Evolutionary conservation across 2,329 filamentous ascomycete genomes (phyloP).

Genomic region (Thermothelomyces thermophilus): DNA sequence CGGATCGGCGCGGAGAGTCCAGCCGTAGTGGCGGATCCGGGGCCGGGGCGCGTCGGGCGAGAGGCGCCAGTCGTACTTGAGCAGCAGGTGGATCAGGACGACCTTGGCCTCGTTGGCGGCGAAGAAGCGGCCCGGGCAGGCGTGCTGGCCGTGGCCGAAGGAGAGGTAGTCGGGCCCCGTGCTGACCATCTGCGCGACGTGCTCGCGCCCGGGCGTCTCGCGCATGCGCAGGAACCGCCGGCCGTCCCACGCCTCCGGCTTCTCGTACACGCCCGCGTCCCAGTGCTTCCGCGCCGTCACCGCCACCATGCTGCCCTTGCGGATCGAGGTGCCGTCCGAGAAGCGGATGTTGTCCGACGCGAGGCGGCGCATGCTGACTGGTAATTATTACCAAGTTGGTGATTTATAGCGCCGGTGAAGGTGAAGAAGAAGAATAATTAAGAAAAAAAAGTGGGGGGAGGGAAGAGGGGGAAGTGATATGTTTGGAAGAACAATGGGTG

Average conservation of each 20-base stretch:
- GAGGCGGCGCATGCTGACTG: background rate
- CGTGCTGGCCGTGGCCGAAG: slow-evolving; percentile 37
- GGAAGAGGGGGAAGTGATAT: too few species aligned
- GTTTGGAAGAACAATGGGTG: too few species aligned
- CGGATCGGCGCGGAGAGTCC: background rate
- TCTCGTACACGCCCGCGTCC: background rate
- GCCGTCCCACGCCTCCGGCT: background rate
- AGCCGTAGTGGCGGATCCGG: background rate
- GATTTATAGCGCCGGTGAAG: too few species aligned
- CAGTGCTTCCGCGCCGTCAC: background rate
- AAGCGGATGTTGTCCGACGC: background rate
- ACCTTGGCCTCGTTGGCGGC: slow-evolving; percentile 35
- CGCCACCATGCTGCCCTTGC: background rate
- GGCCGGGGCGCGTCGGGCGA: slow-evolving; percentile 15
- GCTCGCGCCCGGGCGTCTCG: background rate
- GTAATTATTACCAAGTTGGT: background rate
- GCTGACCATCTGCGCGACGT: background rate
- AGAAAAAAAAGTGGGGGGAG: too few species aligned
- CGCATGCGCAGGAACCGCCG: background rate
- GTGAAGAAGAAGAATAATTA: too few species aligned
- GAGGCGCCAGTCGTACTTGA: slow-evolving; percentile 28
- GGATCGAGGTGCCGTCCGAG: background rate
- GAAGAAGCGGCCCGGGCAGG: slow-evolving; percentile 36
- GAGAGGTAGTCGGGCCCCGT: background rate
- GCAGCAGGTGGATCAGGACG: slow-evolving; percentile 27